Base-by-base conservation (phyloP, 768 basidiomycete genomes). In the Hericium coralloides region DNA sequence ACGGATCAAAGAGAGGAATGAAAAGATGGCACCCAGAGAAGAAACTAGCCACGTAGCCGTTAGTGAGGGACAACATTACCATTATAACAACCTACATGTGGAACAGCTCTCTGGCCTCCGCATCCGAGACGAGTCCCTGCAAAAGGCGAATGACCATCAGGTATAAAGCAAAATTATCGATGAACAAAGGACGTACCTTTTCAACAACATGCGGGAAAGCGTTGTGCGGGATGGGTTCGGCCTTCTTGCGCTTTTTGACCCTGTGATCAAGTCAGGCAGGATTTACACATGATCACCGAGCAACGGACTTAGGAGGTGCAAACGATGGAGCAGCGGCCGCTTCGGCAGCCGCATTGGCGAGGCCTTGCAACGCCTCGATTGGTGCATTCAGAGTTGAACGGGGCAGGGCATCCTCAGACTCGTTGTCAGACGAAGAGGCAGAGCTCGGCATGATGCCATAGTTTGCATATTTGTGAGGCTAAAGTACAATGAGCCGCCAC, bases 11-110 rank as follows among this genome's bases (percentile, higher is more conserved):
- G 60, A 97, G 78, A 49, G 95, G 94, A 63, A 97, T 92, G 77
- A 97, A 98, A 68, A 94, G 80, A 75, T 97, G 90, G 73, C 93
- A 97, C 51, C 94, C 94, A 57, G 89, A 86, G 76, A 95, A 95
- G 78, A 95, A 98, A 67, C 91, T 93, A 49, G 20, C 52, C 18
- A 61, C 48, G 63, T 67, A 71, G 66, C 64, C 60, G 65, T 63
- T 65, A 17, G 22, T 0, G 49, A 9, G 10, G 37, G 17, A 47
- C 3, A 23, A 41, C 50, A 48, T 25, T 65, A 17, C 58, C 47
- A 37, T 51, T 31, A 31, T 6, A 31, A 9, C 15, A 67, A 64
- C 81, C 72, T 59, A 92, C 88, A 95, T 92, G 74, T 92, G 87
- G 76, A 88, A 94, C 55, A 97, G 79, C 69, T 93, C 91, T 65